Evolutionary conservation across 2,329 filamentous ascomycete genomes (phyloP).

Genomic region (Ceratocystis alfenasii): DNA sequence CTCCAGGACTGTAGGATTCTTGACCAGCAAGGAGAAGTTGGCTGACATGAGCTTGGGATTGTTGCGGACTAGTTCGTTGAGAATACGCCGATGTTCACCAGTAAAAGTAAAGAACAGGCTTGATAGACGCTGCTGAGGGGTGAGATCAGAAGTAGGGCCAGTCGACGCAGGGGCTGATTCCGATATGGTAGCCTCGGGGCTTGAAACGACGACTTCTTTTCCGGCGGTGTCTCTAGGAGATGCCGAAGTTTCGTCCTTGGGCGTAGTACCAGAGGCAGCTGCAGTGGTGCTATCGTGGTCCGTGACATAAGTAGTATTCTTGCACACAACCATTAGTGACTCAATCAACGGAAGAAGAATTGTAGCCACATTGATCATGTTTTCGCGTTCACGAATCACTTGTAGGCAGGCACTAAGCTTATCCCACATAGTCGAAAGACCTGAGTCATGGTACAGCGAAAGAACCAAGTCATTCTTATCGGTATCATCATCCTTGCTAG

Average conservation of each 20-base stretch:
- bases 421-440: slow-evolving; percentile 82
- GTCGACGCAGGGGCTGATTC: slow-evolving; percentile 50
- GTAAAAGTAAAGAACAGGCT: slow-evolving; percentile 94
- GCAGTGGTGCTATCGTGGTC: slow-evolving; percentile 27
- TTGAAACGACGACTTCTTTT: slow-evolving; percentile 26
- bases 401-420: slow-evolving; percentile 81
- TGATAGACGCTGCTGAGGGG: slow-evolving; percentile 65
- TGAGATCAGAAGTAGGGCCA: slow-evolving; percentile 47
- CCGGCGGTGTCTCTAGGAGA: not conserved
- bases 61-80: slow-evolving; percentile 93
- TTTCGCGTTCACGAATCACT: slow-evolving; percentile 81
- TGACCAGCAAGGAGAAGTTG: slow-evolving; percentile 88
- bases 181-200: slow-evolving; percentile 30
- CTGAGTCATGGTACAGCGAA: slow-evolving; percentile 78
- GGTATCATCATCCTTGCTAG: slow-evolving; percentile 59
- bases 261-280: not conserved
- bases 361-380: slow-evolving; percentile 93
- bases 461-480: slow-evolving; percentile 77
- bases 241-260: not conserved
- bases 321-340: slow-evolving; percentile 97
- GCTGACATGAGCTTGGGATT: slow-evolving; percentile 98
- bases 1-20: slow-evolving; percentile 96
- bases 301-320: slow-evolving; percentile 79
- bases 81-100: slow-evolving; percentile 90
- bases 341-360: slow-evolving; percentile 91